A percentile compares a stretch with the other conserved stretches of the same genome.
Evolutionary conservation across 2,329 filamentous ascomycete species (phyloP).

Genomic region (Colletotrichum graminicola): DNA sequence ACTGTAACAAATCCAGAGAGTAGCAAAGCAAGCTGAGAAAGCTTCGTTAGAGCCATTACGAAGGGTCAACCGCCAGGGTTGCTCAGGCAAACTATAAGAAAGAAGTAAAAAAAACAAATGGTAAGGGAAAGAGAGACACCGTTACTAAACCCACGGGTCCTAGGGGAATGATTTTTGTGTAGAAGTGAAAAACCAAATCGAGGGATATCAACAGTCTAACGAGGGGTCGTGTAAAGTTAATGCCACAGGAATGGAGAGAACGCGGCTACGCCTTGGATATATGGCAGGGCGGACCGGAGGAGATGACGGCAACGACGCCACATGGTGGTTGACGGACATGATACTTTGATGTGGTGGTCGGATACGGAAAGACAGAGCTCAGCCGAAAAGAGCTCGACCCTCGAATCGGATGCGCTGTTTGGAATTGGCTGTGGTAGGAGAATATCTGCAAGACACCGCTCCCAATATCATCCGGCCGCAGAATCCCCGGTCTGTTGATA

Average conservation of each 20-base stretch:
- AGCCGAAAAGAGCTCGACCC: conserved; percentile 31
- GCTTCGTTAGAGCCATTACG: conserved; percentile 43
- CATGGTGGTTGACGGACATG: conserved; percentile 30
- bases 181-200: conserved; percentile 23
- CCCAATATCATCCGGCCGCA: conserved; percentile 36
- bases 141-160: conserved; percentile 42
- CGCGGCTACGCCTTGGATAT: conserved; percentile 35
- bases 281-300: conserved; percentile 28
- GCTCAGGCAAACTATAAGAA: conserved; percentile 19
- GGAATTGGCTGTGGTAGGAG: conserved; percentile 12
- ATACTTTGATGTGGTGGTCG: conserved; percentile 22
- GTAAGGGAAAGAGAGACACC: conserved; percentile 42
- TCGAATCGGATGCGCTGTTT: conserved; percentile 33
- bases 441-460: conserved; percentile 25
- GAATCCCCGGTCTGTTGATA: conserved; percentile 23
- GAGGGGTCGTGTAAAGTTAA: conserved; percentile 35
- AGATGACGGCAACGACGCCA: conserved; percentile 9
- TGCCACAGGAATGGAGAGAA: conserved; percentile 1
- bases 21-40: conserved; percentile 35
- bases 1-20: conserved; percentile 39
- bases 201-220: conserved; percentile 31
- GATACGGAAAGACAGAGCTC: conserved; percentile 28
- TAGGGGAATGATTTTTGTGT: conserved; percentile 38
- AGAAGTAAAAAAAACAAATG: conserved; percentile 12
- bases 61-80: conserved; percentile 42